Evolutionary conservation across 495 filamentous ascomycete genomes (phyloP).

Genomic region (Lepraria neglecta): DNA sequence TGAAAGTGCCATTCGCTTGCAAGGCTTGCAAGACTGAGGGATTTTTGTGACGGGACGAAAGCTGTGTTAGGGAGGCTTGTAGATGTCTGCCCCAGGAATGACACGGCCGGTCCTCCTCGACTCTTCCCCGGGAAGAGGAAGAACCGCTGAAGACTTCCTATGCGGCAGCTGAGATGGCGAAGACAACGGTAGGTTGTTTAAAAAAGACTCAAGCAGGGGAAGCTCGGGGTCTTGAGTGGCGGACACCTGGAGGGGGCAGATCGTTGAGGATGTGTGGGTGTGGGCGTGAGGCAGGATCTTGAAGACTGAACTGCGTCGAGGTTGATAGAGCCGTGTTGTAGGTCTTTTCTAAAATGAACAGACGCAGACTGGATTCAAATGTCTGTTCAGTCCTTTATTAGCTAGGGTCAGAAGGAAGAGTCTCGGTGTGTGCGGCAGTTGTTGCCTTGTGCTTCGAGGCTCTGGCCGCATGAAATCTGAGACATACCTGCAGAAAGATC

Average conservation of each 20-base stretch:
- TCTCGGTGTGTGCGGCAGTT: neutral
- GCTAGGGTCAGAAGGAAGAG: neutral
- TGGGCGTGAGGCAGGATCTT: slow-evolving; percentile 65
- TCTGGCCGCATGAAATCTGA: slow-evolving; percentile 1
- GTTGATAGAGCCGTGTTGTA: slow-evolving; percentile 67
- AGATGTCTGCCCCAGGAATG: slow-evolving; percentile 75
- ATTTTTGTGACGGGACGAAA: slow-evolving; percentile 29
- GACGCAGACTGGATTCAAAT: neutral
- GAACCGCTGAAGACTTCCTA: slow-evolving; percentile 92
- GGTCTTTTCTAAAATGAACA: slow-evolving; percentile 30
- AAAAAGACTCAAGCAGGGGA: slow-evolving; percentile 49
- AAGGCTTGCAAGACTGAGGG: slow-evolving; percentile 17
- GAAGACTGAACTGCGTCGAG: slow-evolving; percentile 59
- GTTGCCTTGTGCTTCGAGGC: neutral
- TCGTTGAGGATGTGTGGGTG: slow-evolving; percentile 58
- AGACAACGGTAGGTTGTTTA: slow-evolving; percentile 51
- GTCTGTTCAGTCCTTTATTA: neutral
- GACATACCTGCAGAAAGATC: slow-evolving; percentile 4
- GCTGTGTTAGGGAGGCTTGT: slow-evolving; percentile 79
- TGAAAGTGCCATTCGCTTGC: slow-evolving; percentile 69
- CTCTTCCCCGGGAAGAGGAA: slow-evolving; percentile 95
- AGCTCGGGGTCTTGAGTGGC: slow-evolving; percentile 40
- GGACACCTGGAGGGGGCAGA: slow-evolving; percentile 67
- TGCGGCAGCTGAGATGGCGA: slow-evolving; percentile 87
- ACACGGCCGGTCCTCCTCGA: slow-evolving; percentile 83